These are phyloP conservation scores for Pleurotus ostreatus DNA, from an alignment of 768 basidiomycete genomes.

Conservation along the genomic window DNA sequence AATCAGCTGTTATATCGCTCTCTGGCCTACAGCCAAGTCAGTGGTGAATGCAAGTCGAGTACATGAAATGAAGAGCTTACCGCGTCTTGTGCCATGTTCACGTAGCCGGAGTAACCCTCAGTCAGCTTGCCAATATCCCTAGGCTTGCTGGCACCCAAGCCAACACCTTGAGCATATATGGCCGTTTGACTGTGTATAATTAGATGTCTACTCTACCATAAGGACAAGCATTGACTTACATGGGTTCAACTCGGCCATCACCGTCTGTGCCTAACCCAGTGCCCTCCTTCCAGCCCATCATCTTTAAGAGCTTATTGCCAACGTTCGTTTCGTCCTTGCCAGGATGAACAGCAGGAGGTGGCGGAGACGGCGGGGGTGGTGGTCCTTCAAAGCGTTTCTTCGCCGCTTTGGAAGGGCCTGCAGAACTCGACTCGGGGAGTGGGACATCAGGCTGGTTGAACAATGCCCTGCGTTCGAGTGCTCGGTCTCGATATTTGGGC, in stretches of 20 bases:
- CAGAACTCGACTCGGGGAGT: conserved; percentile 42
- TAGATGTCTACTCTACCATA: conserved; percentile 4
- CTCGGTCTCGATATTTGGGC: conserved; percentile 93
- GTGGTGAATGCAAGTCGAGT: background rate
- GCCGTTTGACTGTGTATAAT: conserved; percentile 61
- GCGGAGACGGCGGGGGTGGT: conserved; percentile 59
- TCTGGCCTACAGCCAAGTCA: conserved; percentile 22
- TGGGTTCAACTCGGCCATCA: conserved; percentile 84
- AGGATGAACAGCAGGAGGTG: conserved; percentile 62
- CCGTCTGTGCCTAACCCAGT: conserved; percentile 79
- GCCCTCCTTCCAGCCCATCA: conserved; percentile 98
- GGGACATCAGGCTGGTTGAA: conserved; percentile 93
- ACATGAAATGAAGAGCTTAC: conserved; percentile 30
- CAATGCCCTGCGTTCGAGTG: conserved; percentile 83
- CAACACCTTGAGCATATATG: conserved; percentile 84
- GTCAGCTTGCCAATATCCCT: conserved; percentile 74
- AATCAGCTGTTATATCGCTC: conserved; percentile 26
- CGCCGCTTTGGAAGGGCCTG: conserved; percentile 21
- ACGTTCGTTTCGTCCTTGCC: conserved; percentile 82
- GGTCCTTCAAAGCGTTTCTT: conserved; percentile 52
- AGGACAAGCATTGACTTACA: conserved; percentile 43
- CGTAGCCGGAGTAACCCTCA: conserved; percentile 67
- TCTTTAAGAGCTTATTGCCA: conserved; percentile 89
- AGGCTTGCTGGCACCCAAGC: conserved; percentile 89
- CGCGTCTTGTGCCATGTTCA: conserved; percentile 68